Conservation (phyloP, 2,329 filamentous ascomycete species). For the Diaporthe sp. region DNA sequence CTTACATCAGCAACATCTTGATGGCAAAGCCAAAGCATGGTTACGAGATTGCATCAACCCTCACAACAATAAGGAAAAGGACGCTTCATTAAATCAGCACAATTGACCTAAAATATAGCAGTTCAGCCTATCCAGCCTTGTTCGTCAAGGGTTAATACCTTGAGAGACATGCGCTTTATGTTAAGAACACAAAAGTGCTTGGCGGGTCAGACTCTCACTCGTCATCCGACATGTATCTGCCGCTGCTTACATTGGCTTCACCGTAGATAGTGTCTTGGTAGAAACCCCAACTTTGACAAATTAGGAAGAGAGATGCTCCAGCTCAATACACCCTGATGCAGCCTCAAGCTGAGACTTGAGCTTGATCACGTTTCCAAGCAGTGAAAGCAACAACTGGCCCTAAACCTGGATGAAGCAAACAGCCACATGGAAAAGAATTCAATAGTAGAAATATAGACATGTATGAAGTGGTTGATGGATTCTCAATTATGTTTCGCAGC, state of each 20-base stretch:
- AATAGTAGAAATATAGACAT: no score
- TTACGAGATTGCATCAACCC: neutral
- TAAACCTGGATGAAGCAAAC: no score
- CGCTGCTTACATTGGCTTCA: neutral
- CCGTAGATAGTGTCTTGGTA: neutral
- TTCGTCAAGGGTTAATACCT: neutral
- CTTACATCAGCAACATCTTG: neutral
- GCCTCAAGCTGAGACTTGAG: no score
- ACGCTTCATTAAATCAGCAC: neutral
- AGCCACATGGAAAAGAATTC: no score
- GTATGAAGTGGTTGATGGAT: no score
- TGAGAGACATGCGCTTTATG: neutral
- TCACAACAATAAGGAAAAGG: neutral
- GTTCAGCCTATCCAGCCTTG: no score
- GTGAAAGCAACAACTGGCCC: no score
- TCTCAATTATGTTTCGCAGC: no score
- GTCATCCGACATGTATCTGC: neutral
- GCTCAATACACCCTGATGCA: no score
- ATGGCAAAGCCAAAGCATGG: neutral
- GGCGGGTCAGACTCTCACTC: neutral
- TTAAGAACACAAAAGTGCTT: no score
- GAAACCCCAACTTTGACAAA: neutral
- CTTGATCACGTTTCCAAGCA: no score
- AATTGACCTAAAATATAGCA: neutral
- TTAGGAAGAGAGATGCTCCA: no score